Evolutionary conservation across 2,329 filamentous ascomycete species (phyloP), one percentile per base, ranked within the genome.

Genomic region (Colletotrichum kahawae): DNA sequence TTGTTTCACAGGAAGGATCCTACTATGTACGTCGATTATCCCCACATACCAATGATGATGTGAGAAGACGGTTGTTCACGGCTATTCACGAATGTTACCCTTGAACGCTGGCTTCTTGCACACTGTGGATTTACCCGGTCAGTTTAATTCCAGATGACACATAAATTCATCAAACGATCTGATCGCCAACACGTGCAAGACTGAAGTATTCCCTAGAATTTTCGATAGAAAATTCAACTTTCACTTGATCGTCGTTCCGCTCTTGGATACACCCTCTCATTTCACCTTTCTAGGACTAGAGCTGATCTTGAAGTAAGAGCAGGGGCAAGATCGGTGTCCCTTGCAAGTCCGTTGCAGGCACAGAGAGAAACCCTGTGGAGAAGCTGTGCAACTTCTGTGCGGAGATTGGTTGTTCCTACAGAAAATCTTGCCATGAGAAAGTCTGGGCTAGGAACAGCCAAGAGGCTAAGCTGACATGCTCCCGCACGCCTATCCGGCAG

Each of bases 41-140:
- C 7, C 10, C 43, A 51, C 43, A 21, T 16, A 6, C 24, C 24
- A 24, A n/a, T 48, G n/a, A 10, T 51, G 43, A 51, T 51, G 43
- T 51, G 2, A 51, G 43, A 51, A 5, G n/a, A 7, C 3, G 0
- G 5, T 2, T 4, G n/a, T 21, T n/a, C n/a, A 51, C 43, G 4
- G 0, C 0, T 6, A 48, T 3, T 3, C n/a, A 2, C 21, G 1
- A 21, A 13, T 51, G 7, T 2, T 0, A 2, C 21, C 43, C 2
- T 7, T 12, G 38, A n/a, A 48, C 1, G 38, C 1, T 48, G 38
- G 38, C 38, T 48, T 48, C 16, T n/a, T 43, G 18, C 9, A n/a
- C 18, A 33, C 31, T 33, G 9, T 33, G 31, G 31, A 33, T 10
- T 43, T 18, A 7, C 4, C 18, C 16, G 38, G 16, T 3, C 8